Evolutionary conservation across 345 rosid genomes (phyloP), one percentile per base, ranked within the genome.

Genomic region (Leavenworthia alabamica): DNA sequence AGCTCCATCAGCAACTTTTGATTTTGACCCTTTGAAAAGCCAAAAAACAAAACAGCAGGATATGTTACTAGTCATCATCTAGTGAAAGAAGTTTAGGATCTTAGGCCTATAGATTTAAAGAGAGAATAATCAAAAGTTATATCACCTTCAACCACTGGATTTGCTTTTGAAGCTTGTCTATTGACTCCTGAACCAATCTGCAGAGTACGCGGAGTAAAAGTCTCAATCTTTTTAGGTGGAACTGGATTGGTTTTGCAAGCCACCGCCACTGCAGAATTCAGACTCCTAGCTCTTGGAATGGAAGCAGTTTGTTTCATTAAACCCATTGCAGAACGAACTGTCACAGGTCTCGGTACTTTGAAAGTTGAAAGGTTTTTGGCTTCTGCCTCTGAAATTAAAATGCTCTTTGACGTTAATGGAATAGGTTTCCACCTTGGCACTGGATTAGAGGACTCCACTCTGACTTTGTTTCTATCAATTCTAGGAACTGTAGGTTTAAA

Each of bases 321-420:
- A 23, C 65, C 54, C 46, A 24, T 48, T 42, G 70, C 32, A 40
- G 65, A 16, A 56, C 53, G 64, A 71, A 40, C 4, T 46, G 69
- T 27, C 41, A 63, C 39, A 23, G 70, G 54, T 56, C 56, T 71
- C n/a, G 70, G 75, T 51, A 63, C 60, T 61, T 46, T 54, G 20
- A 41, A 56, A 24, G 3, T 51, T 13, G 79, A 31, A 24, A 82
- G 70, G 52, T 46, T 73, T 7, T 47, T 60, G 24, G 19, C 90
- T 77, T 84, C 88, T 19, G 75, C 77, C 6, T 52, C 10, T 10
- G 74, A 24, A 36, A 86, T 75, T 20, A 57, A 71, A 73, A 73
- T 84, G 48, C 78, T 79, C 71, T 66, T 80, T 8, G 86, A 61
- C 41, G 71, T 43, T 66, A 41, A 39, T 36, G 74, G 65, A 3